Percentiles rank a stretch among this genome's conserved stretches.
These are phyloP conservation scores for Akebia trifoliata DNA, from an alignment of 164 flowering plant genomes.

Conservation along the genomic window DNA sequence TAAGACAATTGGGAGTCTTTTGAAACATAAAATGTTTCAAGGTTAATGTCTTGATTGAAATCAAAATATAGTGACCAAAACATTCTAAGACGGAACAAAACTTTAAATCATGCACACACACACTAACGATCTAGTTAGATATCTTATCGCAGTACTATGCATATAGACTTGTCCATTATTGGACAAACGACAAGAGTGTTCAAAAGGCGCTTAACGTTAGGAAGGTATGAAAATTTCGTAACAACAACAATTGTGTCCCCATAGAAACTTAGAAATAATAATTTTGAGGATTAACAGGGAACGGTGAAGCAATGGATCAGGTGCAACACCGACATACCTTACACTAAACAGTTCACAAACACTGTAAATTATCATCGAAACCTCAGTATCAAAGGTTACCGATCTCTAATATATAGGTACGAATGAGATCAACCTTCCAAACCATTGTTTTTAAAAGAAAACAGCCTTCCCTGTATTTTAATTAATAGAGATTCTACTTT, in stretches of 20 bases:
- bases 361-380: slow-evolving; percentile 8
- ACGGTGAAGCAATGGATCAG: slow-evolving; percentile 20
- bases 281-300: slow-evolving; percentile 9
- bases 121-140: not conserved
- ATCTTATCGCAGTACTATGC: not conserved
- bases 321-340: slow-evolving; percentile 16
- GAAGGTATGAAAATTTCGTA: not conserved
- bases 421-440: not conserved
- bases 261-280: not conserved
- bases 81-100: no score
- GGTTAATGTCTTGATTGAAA: no score
- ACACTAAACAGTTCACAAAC: slow-evolving; percentile 8
- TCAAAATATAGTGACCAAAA: no score
- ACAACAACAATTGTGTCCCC: no score
- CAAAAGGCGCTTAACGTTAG: slow-evolving; percentile 3
- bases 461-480: not conserved
- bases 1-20: no score
- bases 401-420: slow-evolving; percentile 25
- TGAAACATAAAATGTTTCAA: no score
- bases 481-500: not conserved
- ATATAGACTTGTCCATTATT: slow-evolving; percentile 3
- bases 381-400: slow-evolving; percentile 16
- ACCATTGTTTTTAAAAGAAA: not conserved
- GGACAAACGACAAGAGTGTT: slow-evolving; percentile 4
- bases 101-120: not conserved